Conservation (phyloP, 2,329 filamentous ascomycete species). For the Bipolaris bicolor region DNA sequence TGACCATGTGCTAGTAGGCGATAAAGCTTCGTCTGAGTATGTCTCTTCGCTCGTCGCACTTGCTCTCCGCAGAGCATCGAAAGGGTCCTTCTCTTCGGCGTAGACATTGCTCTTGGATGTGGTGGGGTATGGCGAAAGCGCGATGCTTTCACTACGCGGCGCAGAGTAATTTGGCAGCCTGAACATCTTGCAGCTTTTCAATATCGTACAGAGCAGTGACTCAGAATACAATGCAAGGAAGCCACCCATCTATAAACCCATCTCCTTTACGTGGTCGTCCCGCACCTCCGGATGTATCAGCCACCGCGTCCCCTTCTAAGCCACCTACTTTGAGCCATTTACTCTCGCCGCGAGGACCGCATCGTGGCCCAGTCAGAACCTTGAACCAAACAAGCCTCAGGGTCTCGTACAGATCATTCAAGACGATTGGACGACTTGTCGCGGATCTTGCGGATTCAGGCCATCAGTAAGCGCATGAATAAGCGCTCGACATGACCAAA, state of each 20-base stretch:
- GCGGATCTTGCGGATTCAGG: conserved; percentile 1
- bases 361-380: background rate
- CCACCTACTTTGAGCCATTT: background rate
- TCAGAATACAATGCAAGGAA: background rate
- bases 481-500: conserved; percentile 9
- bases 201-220: background rate
- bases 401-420: background rate
- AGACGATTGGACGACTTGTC: conserved; percentile 3
- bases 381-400: background rate
- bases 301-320: background rate
- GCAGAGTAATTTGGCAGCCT: background rate
- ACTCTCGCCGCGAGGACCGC: background rate
- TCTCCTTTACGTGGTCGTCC: background rate
- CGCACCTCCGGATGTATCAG: background rate
- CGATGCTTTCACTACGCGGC: background rate
- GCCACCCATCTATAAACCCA: background rate
- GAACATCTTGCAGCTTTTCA: background rate
- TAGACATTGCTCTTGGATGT: background rate
- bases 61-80: background rate
- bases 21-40: conserved; percentile 1
- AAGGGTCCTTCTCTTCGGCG: background rate
- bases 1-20: conserved; percentile 10
- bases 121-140: background rate
- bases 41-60: background rate
- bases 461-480: conserved; percentile 16